Conservation (phyloP, 73 alveolate genomes). For the Uronychia setigera region DNA sequence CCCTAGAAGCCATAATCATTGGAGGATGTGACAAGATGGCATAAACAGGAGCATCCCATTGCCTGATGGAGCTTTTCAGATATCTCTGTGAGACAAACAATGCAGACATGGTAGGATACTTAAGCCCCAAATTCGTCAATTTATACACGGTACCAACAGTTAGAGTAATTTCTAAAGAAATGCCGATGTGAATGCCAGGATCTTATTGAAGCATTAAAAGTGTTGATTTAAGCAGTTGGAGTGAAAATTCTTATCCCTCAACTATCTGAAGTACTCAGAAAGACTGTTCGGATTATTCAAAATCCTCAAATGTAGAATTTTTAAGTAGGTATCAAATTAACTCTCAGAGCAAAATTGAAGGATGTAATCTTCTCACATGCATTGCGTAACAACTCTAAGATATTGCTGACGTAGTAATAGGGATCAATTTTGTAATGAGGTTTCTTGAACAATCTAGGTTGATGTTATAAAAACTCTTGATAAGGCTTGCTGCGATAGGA, state of each 20-base stretch:
- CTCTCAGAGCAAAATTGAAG: constrained; percentile 42
- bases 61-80: constrained; percentile 28
- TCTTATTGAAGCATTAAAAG: constrained; percentile 6
- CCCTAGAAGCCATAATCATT: constrained; percentile 35
- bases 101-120: constrained; percentile 12
- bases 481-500: constrained; percentile 34
- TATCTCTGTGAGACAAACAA: constrained; percentile 34
- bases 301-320: constrained; percentile 24
- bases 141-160: constrained; percentile 30
- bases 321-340: background rate
- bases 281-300: constrained; percentile 26
- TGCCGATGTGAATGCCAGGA: constrained; percentile 48
- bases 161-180: constrained; percentile 5
- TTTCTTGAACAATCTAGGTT: constrained; percentile 9
- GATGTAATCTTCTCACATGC: constrained; percentile 36
- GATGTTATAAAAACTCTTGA: constrained; percentile 29
- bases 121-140: constrained; percentile 44
- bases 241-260: constrained; percentile 18
- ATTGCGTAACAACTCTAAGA: constrained; percentile 43
- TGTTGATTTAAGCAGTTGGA: constrained; percentile 16
- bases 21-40: constrained; percentile 64
- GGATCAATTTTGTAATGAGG: background rate
- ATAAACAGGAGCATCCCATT: constrained; percentile 42
- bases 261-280: constrained; percentile 34
- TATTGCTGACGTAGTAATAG: constrained; percentile 44